These are phyloP conservation scores for Bretziella fagacearum DNA, from an alignment of 2,329 filamentous ascomycete genomes.

Conservation along the genomic window DNA sequence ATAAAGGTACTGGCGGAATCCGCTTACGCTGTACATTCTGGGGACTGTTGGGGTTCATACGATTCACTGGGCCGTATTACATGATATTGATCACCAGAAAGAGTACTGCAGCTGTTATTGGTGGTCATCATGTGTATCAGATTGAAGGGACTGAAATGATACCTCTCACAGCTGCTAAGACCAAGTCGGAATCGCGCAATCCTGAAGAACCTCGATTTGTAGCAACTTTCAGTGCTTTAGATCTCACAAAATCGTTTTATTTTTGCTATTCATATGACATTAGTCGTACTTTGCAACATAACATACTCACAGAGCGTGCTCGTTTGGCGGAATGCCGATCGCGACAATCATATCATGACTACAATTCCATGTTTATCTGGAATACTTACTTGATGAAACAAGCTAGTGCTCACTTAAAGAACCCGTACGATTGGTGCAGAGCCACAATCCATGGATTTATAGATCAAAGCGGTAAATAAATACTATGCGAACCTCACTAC, in stretches of 20 bases:
- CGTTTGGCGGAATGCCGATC: conserved; percentile 37
- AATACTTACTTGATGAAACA: conserved; percentile 78
- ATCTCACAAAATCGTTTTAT: conserved; percentile 83
- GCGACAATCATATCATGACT: neutral
- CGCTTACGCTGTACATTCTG: conserved; percentile 80
- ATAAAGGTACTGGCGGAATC: conserved; percentile 76
- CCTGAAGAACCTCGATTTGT: conserved; percentile 82
- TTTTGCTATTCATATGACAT: conserved; percentile 98
- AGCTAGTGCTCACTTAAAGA: conserved; percentile 49
- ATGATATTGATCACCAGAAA: conserved; percentile 95
- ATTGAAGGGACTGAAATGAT: conserved; percentile 87
- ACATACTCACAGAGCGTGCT: conserved; percentile 65
- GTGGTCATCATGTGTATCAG: conserved; percentile 90
- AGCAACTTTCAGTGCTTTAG: conserved; percentile 74
- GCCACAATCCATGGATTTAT: conserved; percentile 94
- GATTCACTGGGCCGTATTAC: conserved; percentile 90
- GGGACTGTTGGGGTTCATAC: conserved; percentile 88
- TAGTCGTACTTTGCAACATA: conserved; percentile 79
- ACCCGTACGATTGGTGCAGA: conserved; percentile 88
- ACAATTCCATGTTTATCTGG: conserved; percentile 97
- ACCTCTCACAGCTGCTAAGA: conserved; percentile 60
- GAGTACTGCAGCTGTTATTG: conserved; percentile 88
- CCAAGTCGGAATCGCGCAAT: conserved; percentile 61
- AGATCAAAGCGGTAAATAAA: conserved; percentile 53
- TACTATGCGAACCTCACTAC: neutral